Conservation (phyloP, 768 basidiomycete genomes). For the Kondoa subrosea region DNA sequence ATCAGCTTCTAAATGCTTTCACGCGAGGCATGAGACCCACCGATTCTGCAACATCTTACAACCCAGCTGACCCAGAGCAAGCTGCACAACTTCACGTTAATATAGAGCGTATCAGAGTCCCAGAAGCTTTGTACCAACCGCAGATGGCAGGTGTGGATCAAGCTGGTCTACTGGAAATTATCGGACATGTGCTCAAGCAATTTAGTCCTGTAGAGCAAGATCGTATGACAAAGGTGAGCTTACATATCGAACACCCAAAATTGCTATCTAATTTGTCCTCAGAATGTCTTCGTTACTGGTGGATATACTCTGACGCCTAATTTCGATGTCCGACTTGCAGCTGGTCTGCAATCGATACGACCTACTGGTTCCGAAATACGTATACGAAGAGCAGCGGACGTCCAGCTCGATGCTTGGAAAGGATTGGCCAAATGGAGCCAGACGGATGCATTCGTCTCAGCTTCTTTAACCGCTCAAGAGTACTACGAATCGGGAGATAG, state of each 20-base stretch:
- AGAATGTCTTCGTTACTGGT: conserved; percentile 87
- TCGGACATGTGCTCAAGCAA: conserved; percentile 61
- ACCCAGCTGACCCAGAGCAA: conserved; percentile 47
- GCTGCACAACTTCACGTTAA: conserved; percentile 63
- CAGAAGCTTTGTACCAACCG: conserved; percentile 83
- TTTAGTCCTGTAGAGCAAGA: conserved; percentile 53
- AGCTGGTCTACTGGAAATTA: conserved; percentile 81
- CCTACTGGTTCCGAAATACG: conserved; percentile 61
- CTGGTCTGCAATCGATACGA: conserved; percentile 62
- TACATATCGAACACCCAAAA: not conserved
- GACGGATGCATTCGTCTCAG: conserved; percentile 41
- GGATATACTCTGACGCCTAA: conserved; percentile 58
- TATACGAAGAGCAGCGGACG: conserved; percentile 49
- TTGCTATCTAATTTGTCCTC: conserved; percentile 9
- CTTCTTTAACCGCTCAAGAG: conserved; percentile 55
- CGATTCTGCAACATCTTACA: conserved; percentile 39
- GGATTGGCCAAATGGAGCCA: conserved; percentile 60
- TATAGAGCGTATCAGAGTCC: conserved; percentile 74
- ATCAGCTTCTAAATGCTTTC: conserved; percentile 73
- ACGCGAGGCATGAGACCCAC: conserved; percentile 32
- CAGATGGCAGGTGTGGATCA: conserved; percentile 87
- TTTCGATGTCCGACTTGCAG: conserved; percentile 49
- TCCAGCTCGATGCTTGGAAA: conserved; percentile 63
- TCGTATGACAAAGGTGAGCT: conserved; percentile 54
- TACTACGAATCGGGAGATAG: conserved; percentile 85